phyloP scores from a whole-genome alignment of 306 rosid species.

The Fagus sylvatica region DNA sequence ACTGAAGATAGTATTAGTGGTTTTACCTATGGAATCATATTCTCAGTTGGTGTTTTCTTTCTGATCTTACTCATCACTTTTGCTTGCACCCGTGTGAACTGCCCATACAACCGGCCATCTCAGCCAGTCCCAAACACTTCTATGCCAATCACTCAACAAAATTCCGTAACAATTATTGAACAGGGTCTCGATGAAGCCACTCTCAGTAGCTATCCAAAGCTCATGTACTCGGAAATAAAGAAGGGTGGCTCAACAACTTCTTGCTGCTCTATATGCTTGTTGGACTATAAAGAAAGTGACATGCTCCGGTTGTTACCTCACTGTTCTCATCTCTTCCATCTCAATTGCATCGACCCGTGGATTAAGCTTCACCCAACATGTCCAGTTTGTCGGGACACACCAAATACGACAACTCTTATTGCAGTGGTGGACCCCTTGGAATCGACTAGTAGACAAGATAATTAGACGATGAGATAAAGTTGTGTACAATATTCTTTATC shows the following conservation, averaged over 20 bases:
- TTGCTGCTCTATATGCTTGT: slow-evolving; percentile 52
- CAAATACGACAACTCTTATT: neutral
- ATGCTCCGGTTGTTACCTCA: slow-evolving; percentile 39
- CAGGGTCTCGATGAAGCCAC: slow-evolving; percentile 25
- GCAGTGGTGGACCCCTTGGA: neutral
- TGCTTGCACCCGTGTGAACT: slow-evolving; percentile 33
- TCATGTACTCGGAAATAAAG: slow-evolving; percentile 25
- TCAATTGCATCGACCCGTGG: slow-evolving; percentile 51
- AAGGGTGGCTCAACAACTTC: neutral
- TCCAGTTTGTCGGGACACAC: slow-evolving; percentile 25
- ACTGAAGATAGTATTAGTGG: neutral
- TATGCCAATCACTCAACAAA: neutral
- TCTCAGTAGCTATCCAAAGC: slow-evolving; percentile 28
- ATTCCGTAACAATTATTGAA: neutral
- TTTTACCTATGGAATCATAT: slow-evolving; percentile 9
- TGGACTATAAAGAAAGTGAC: slow-evolving; percentile 49
- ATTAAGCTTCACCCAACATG: slow-evolving; percentile 44
- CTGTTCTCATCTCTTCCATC: slow-evolving; percentile 47
- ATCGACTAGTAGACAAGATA: neutral
- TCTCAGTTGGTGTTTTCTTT: slow-evolving; percentile 18
- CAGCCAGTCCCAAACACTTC: neutral
- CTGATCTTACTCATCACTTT: neutral
- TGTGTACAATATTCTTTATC: neutral
- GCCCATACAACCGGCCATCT: neutral
- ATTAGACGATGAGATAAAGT: neutral